These are phyloP conservation scores for Botrytis sinoallii DNA, from an alignment of 2,329 filamentous ascomycete species.

Conservation along the genomic window DNA sequence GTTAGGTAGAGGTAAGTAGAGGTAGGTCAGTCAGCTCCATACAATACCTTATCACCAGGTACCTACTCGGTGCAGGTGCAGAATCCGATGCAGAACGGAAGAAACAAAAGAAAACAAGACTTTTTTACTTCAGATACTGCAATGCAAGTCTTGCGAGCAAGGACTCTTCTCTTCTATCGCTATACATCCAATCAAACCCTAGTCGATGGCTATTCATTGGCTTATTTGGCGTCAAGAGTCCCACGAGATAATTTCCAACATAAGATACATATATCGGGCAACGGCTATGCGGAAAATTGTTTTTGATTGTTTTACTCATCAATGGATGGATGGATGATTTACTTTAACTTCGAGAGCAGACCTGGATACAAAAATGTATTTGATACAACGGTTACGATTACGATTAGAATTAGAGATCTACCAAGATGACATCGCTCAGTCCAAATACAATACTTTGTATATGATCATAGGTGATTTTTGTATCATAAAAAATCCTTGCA, in stretches of 20 bases:
- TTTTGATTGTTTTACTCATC: background rate
- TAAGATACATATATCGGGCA: background rate
- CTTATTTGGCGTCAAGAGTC: constrained; percentile 7
- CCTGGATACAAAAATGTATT: background rate
- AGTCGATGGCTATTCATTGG: background rate
- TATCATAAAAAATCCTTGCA: background rate
- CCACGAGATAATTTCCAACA: constrained; percentile 3
- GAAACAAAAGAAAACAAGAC: constrained; percentile 1
- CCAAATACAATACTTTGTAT: background rate
- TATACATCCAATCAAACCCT: background rate
- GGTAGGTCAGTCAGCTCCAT: background rate
- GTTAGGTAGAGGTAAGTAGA: no score
- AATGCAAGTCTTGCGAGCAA: background rate
- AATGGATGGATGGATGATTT: background rate
- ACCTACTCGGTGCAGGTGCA: constrained; percentile 8
- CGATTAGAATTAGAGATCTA: background rate
- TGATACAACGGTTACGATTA: background rate
- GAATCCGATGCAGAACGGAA: background rate
- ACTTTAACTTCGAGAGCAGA: background rate
- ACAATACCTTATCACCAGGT: background rate
- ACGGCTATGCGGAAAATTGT: background rate
- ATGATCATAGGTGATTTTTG: no score
- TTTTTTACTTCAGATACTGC: constrained; percentile 1
- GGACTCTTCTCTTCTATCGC: background rate
- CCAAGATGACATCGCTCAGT: background rate